A percentile compares a stretch with the other conserved stretches of the same genome.
Conservation (phyloP, 176 grass and related monocot genomes). For the Eremochloa ophiuroides region DNA sequence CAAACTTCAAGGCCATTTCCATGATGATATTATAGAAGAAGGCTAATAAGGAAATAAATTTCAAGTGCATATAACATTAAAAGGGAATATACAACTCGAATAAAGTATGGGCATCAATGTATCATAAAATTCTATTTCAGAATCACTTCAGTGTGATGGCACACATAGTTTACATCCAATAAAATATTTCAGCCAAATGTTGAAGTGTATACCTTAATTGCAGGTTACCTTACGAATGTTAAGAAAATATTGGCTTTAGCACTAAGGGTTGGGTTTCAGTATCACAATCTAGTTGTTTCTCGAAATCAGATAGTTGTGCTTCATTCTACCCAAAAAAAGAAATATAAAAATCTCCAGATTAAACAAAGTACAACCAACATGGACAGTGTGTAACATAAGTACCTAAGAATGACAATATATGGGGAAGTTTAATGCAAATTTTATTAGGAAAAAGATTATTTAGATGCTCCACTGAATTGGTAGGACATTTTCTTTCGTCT, state of each 20-base stretch:
- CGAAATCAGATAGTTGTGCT: constrained; percentile 52
- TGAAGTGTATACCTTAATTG: neutral
- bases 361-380: constrained; percentile 30
- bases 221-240: constrained; percentile 56
- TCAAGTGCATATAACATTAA: neutral
- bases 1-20: neutral
- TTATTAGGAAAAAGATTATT: constrained; percentile 75
- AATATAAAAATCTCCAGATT: neutral
- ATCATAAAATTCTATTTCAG: constrained; percentile 7
- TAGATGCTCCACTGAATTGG: constrained; percentile 52
- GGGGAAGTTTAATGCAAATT: constrained; percentile 65
- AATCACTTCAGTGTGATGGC: neutral
- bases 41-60: neutral
- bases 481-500: constrained; percentile 43
- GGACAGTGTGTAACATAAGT: neutral
- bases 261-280: constrained; percentile 56
- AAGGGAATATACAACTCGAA: neutral
- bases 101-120: constrained; percentile 3
- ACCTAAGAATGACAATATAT: constrained; percentile 35
- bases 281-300: constrained; percentile 68
- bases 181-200: neutral
- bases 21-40: neutral
- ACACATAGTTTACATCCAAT: neutral
- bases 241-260: constrained; percentile 61
- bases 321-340: constrained; percentile 47